A percentile compares a stretch with the other conserved stretches of the same genome.
These are phyloP conservation scores for Dendrobium catenatum DNA, from an alignment of 106 monocot species.

Conservation along the genomic window DNA sequence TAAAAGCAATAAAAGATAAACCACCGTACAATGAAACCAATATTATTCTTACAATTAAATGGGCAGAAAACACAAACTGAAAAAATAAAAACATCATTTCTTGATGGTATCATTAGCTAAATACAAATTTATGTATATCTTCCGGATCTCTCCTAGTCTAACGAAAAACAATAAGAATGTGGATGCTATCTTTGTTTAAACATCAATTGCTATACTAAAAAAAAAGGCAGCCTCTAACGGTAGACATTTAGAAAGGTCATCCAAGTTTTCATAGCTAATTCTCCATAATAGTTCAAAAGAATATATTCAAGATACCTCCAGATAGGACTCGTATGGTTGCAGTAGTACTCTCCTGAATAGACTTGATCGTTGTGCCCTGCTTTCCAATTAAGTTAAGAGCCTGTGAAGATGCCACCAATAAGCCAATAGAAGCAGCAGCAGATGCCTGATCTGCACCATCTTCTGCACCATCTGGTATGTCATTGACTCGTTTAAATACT, in stretches of 20 bases:
- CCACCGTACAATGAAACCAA: neutral
- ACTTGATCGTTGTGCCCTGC: constrained; percentile 65
- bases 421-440: constrained; percentile 30
- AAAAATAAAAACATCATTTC: neutral
- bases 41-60: neutral
- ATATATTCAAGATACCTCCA: constrained; percentile 41
- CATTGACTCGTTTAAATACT: constrained; percentile 71
- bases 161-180: neutral
- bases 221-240: neutral
- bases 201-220: too few relatives aligned
- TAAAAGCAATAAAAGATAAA: neutral
- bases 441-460: constrained; percentile 19
- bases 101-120: neutral
- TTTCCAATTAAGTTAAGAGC: constrained; percentile 86
- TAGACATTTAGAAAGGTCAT: neutral
- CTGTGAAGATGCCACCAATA: constrained; percentile 65
- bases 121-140: neutral
- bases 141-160: neutral
- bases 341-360: constrained; percentile 73
- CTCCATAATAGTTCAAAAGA: neutral
- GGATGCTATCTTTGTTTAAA: neutral
- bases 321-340: constrained; percentile 55
- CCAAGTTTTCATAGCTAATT: neutral
- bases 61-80: neutral
- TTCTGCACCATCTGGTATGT: constrained; percentile 36